Conservation (phyloP, 805 yeast genomes). For the Vanderwaltozyma polyspora region DNA sequence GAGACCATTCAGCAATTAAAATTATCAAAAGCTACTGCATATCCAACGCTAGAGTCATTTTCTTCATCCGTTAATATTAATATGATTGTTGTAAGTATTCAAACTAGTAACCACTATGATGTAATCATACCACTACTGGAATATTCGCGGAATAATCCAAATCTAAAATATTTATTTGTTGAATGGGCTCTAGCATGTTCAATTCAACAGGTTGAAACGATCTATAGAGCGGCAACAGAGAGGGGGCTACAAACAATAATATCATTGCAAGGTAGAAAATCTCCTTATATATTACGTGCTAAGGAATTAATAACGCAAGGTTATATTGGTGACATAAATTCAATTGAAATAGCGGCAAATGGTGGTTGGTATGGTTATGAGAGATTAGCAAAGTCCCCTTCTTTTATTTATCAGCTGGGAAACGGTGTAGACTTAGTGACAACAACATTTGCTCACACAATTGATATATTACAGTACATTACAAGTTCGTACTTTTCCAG, state of each 20-base stretch:
- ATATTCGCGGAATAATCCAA: constrained; percentile 13
- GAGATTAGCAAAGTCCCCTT: constrained; percentile 18
- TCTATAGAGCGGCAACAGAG: constrained; percentile 15
- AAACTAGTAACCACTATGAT: constrained; percentile 13
- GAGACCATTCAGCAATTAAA: constrained; percentile 17
- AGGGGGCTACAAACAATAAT: constrained; percentile 23
- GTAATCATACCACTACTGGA: constrained; percentile 14
- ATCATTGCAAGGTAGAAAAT: constrained; percentile 23
- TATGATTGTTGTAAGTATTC: constrained; percentile 19
- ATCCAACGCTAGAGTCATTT: constrained; percentile 16
- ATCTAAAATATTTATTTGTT: constrained; percentile 18
- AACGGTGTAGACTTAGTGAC: constrained; percentile 22
- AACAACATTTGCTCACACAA: constrained; percentile 24
- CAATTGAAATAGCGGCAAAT: constrained; percentile 23
- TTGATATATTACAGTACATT: constrained; percentile 23
- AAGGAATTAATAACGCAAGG: constrained; percentile 23
- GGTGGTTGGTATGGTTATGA: constrained; percentile 27
- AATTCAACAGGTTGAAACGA: constrained; percentile 18
- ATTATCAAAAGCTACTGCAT: constrained; percentile 18
- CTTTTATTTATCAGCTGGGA: constrained; percentile 19
- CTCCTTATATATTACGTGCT: constrained; percentile 23
- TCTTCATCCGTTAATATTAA: constrained; percentile 16
- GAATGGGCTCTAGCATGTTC: constrained; percentile 23
- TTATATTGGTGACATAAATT: constrained; percentile 23
- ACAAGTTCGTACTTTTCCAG: constrained; percentile 21